Evolutionary conservation across 83 land plant genomes (phyloP).

Genomic region (Thuja plicata): DNA sequence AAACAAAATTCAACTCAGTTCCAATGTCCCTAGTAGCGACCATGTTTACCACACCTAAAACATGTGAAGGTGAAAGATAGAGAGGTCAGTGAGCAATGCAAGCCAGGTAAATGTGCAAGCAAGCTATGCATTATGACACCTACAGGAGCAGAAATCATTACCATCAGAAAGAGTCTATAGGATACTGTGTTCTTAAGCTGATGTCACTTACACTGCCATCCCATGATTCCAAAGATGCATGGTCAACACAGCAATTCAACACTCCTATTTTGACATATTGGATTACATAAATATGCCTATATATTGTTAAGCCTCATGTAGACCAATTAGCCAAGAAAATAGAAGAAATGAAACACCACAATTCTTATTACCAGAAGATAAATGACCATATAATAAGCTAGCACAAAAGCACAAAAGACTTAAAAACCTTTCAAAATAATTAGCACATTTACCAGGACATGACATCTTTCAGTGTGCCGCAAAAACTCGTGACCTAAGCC

Average conservation of each 20-base stretch:
- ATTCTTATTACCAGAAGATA: background rate
- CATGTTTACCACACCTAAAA: background rate
- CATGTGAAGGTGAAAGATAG: background rate
- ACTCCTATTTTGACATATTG: background rate
- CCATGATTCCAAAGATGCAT: background rate
- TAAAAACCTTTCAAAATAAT: slow-evolving; percentile 1
- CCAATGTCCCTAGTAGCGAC: background rate
- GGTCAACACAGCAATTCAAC: too few species aligned
- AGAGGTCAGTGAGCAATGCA: background rate
- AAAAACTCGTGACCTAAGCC: slow-evolving; percentile 97
- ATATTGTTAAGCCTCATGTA: background rate
- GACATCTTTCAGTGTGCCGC: slow-evolving; percentile 92
- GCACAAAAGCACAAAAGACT: background rate
- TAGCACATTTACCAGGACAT: slow-evolving; percentile 70
- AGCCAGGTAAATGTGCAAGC: background rate
- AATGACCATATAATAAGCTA: background rate
- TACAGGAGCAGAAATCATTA: background rate
- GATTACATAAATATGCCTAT: background rate
- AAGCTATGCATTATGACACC: background rate
- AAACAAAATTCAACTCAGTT: background rate
- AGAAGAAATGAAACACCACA: background rate
- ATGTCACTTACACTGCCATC: background rate
- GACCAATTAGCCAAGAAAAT: background rate
- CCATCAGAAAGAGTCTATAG: background rate
- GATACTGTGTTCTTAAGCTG: background rate